Evolutionary conservation across 345 rosid genomes (phyloP).

Genomic region (Arabidopsis arenosa): DNA sequence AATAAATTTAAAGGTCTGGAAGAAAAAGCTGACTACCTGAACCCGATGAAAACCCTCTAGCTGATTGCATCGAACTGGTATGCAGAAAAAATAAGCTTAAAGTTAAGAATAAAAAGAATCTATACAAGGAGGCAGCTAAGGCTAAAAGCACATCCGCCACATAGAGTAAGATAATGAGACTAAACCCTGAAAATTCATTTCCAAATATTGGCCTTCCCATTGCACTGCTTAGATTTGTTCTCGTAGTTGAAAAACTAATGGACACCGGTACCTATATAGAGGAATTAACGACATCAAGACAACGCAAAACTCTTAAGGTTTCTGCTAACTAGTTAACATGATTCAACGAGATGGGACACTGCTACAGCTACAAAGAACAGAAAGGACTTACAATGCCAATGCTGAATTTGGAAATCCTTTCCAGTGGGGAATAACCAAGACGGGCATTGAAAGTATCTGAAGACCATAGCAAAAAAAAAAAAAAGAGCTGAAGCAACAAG

Average conservation of each 20-base stretch:
- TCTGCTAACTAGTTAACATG: neutral
- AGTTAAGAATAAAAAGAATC: neutral
- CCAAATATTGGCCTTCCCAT: constrained; percentile 43
- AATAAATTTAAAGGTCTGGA: constrained; percentile 3
- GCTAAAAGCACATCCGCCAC: constrained; percentile 12
- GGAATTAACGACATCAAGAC: constrained; percentile 12
- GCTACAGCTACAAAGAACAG: neutral
- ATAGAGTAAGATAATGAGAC: constrained; percentile 17
- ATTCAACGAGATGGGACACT: neutral
- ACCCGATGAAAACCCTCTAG: constrained; percentile 78
- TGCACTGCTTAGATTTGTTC: constrained; percentile 47
- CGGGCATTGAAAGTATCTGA: constrained; percentile 56
- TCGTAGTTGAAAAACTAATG: constrained; percentile 43
- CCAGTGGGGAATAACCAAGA: constrained; percentile 48
- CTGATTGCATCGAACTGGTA: constrained; percentile 56
- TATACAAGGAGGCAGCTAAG: neutral
- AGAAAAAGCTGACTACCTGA: constrained; percentile 58
- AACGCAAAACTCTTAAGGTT: neutral
- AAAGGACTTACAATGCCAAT: constrained; percentile 55
- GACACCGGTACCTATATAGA: constrained; percentile 51
- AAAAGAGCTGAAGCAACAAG: constrained; percentile 26
- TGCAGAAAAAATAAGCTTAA: constrained; percentile 15
- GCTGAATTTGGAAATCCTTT: constrained; percentile 48
- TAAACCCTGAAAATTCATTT: constrained; percentile 50
- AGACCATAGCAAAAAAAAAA: constrained; percentile 33